Evolutionary conservation across 2,329 filamentous ascomycete species (phyloP).

Genomic region (Trichoderma oligosporum): DNA sequence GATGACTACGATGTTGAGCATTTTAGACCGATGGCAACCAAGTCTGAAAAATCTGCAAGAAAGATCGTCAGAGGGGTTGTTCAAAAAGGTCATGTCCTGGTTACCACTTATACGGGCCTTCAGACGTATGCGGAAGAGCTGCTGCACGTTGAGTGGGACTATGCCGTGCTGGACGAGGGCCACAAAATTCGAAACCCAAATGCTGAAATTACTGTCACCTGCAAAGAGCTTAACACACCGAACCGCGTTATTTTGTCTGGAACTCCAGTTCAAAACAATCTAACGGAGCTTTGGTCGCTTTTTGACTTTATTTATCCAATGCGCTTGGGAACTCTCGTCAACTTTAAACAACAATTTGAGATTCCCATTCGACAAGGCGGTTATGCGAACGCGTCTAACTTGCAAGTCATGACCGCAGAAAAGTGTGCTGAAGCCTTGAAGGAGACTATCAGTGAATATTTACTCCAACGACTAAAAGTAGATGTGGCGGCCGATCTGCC

Average conservation of each 20-base stretch:
- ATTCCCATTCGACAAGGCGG: conserved; percentile 90
- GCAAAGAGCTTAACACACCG: conserved; percentile 86
- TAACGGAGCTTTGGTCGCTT: conserved; percentile 91
- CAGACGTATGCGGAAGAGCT: conserved; percentile 84
- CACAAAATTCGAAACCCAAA: conserved; percentile 98
- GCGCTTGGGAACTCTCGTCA: conserved; percentile 85
- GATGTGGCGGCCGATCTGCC: conserved; percentile 93
- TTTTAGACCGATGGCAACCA: conserved; percentile 33
- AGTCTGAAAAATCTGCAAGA: conserved; percentile 58
- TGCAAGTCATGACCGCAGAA: conserved; percentile 90
- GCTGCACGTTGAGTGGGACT: conserved; percentile 83
- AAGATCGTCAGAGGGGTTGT: conserved; percentile 79
- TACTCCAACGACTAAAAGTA: conserved; percentile 86
- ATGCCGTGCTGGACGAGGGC: conserved; percentile 91
- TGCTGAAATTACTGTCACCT: conserved; percentile 88
- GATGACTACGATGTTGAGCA: conserved; percentile 49
- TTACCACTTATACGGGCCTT: conserved; percentile 95
- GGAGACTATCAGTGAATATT: conserved; percentile 87
- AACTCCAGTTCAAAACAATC: conserved; percentile 96
- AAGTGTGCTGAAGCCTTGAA: conserved; percentile 93
- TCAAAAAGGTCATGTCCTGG: conserved; percentile 81
- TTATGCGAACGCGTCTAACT: conserved; percentile 89
- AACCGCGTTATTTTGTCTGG: conserved; percentile 92
- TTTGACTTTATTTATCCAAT: conserved; percentile 98
- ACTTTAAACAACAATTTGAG: conserved; percentile 88